A percentile compares a stretch with the other conserved stretches of the same genome.
Conservation (phyloP, 1,284 basidiomycete species). For the Exobasidium cylindrosporum region DNA sequence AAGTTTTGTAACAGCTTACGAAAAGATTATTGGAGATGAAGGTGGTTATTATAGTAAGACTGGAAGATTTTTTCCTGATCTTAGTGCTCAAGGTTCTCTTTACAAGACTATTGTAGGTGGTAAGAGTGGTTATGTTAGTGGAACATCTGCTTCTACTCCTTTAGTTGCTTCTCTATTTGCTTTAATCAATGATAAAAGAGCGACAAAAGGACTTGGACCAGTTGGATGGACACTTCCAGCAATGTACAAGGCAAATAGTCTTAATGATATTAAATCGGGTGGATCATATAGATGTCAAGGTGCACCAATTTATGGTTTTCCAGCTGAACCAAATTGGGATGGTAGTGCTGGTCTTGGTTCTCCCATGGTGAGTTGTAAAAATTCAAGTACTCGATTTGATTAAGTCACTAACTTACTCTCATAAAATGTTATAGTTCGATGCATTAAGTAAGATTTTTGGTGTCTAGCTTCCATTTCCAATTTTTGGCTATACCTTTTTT, state of each 20-base stretch:
- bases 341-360: slow-evolving; percentile 12
- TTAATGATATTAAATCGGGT: slow-evolving; percentile 21
- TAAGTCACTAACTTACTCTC: no score
- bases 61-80: slow-evolving; percentile 21
- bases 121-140: slow-evolving; percentile 7
- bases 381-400: no score
- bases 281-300: slow-evolving; percentile 12
- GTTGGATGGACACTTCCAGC: slow-evolving; percentile 18
- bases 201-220: slow-evolving; percentile 12
- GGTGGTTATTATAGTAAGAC: slow-evolving; percentile 18
- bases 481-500: no score
- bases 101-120: slow-evolving; percentile 7
- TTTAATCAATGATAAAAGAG: slow-evolving; percentile 16
- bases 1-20: slow-evolving; percentile 12
- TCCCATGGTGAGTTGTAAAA: slow-evolving; percentile 17
- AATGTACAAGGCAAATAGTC: slow-evolving; percentile 31
- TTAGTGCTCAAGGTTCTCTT: slow-evolving; percentile 17
- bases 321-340: slow-evolving; percentile 17
- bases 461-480: no score
- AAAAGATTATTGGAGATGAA: neutral
- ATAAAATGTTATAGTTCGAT: no score
- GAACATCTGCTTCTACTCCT: slow-evolving; percentile 20
- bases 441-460: no score
- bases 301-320: slow-evolving; percentile 14
- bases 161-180: slow-evolving; percentile 15